These are phyloP conservation scores for Yamadazyma aaseri DNA, from an alignment of 1,139 yeast species.

Conservation along the genomic window DNA sequence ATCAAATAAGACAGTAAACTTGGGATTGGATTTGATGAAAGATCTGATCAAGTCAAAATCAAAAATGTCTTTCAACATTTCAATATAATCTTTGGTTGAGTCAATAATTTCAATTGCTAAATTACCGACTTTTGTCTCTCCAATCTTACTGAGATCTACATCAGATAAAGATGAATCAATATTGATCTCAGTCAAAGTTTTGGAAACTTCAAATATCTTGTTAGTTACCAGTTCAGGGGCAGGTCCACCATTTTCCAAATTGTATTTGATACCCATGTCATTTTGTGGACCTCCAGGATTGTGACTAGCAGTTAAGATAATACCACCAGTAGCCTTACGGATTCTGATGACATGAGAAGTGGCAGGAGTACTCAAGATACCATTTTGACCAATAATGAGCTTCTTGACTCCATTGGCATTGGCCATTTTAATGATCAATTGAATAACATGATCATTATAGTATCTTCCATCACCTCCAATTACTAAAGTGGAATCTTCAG, in stretches of 20 bases:
- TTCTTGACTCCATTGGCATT: constrained; percentile 91
- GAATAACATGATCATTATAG: constrained; percentile 80
- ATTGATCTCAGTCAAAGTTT: constrained; percentile 58
- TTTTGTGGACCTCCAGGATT: constrained; percentile 97
- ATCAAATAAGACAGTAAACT: constrained; percentile 80
- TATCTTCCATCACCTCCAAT: constrained; percentile 97
- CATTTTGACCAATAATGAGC: constrained; percentile 82
- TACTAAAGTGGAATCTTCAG: constrained; percentile 70
- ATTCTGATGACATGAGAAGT: constrained; percentile 89
- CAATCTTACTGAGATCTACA: constrained; percentile 62
- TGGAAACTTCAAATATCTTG: constrained; percentile 73
- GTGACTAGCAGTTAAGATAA: constrained; percentile 93
- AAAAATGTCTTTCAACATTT: constrained; percentile 78
- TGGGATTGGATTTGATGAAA: constrained; percentile 54
- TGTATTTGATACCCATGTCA: constrained; percentile 95
- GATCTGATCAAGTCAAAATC: constrained; percentile 80
- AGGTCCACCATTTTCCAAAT: constrained; percentile 94
- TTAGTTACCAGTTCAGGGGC: constrained; percentile 97
- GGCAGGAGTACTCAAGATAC: constrained; percentile 92
- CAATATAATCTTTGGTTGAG: constrained; percentile 74
- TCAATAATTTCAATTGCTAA: constrained; percentile 79
- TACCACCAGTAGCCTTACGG: constrained; percentile 84
- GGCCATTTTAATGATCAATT: constrained; percentile 75
- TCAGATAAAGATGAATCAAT: constrained; percentile 49
- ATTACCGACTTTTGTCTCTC: constrained; percentile 50